Base-by-base conservation (phyloP, 257 asterid species). In the Jaltomata sinuosa region DNA sequence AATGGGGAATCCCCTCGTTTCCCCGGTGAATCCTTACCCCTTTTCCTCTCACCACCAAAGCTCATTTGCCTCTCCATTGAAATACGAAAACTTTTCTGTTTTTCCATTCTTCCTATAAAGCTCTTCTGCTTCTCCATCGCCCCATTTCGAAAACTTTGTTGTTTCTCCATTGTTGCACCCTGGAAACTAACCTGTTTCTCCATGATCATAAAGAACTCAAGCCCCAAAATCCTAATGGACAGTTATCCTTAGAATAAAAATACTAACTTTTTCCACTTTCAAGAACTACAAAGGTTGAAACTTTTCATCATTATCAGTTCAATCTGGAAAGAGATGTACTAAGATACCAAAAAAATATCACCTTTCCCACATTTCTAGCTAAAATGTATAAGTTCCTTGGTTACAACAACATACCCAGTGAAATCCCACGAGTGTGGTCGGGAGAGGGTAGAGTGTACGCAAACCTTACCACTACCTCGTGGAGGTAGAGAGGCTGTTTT, bases 11-110 rank as follows among this genome's bases (percentile, higher is more conserved):
- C 99, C 42, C 99, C 99, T 27, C 97, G 85, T 84, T 94, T 97
- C n/a, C 99, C 98, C 2, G 99, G 99, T 0, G 99, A 97, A 77
- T 95, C 98, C 84, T 91, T 94, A 85, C 89, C 83, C 91, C 90
- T 92, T 85, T 90, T 95, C 90, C 90, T 89, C 89, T 96, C 99
- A 32, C 88, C 97, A 62, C 94, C 97, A 78, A 95, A 95, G 83
- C 98, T 95, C 22, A 91, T 79, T 86, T 97, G 97, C 80, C 97
- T 94, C 93, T 97, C 99, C 97, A 97, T 90, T 34, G 95, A 96
- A 83, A 95, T 90, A 89, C 97, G 88, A 77, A 97, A 97, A 87
- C 99, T 97, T 80, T 92, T 97, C 90, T 97, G 99, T 88, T 97
- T 97, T 89, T 95, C 99, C 95, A 95, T 92, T 47, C 93, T 88